A percentile compares a stretch with the other conserved stretches of the same genome.
phyloP scores from a whole-genome alignment of 2,329 filamentous ascomycete genomes.

The Diaporthe sp. region DNA sequence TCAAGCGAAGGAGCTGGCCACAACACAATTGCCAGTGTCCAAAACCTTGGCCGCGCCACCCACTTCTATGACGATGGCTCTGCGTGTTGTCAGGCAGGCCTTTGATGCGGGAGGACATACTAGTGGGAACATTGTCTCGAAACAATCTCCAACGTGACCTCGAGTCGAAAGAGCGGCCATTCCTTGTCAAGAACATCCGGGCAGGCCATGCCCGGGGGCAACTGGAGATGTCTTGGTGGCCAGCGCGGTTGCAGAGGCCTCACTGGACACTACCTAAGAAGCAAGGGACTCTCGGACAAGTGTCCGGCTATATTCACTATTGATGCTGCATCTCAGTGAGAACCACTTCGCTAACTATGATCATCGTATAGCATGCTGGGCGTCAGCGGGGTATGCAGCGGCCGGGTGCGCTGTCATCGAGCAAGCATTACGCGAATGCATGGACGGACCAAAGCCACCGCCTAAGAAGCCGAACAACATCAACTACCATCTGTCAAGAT shows the following conservation, averaged over 20 bases:
- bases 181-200: background rate
- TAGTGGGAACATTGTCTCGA: background rate
- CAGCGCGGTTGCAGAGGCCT: background rate
- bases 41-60: background rate
- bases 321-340: background rate
- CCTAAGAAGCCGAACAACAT: conserved; percentile 77
- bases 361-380: conserved; percentile 79
- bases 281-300: conserved; percentile 2
- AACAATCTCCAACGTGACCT: background rate
- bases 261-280: background rate
- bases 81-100: background rate
- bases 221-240: background rate
- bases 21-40: background rate
- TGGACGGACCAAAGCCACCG: conserved; percentile 80
- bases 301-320: background rate
- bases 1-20: background rate
- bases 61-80: too few species aligned
- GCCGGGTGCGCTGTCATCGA: conserved; percentile 72
- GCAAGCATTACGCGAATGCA: conserved; percentile 74
- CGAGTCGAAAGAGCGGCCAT: background rate
- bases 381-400: conserved; percentile 79
- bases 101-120: rapidly evolving
- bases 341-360: conserved; percentile 30
- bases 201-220: background rate
- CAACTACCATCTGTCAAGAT: conserved; percentile 92